These are phyloP conservation scores for Globisporangium splendens DNA, from an alignment of 352 stramenopile genomes.

Conservation along the genomic window DNA sequence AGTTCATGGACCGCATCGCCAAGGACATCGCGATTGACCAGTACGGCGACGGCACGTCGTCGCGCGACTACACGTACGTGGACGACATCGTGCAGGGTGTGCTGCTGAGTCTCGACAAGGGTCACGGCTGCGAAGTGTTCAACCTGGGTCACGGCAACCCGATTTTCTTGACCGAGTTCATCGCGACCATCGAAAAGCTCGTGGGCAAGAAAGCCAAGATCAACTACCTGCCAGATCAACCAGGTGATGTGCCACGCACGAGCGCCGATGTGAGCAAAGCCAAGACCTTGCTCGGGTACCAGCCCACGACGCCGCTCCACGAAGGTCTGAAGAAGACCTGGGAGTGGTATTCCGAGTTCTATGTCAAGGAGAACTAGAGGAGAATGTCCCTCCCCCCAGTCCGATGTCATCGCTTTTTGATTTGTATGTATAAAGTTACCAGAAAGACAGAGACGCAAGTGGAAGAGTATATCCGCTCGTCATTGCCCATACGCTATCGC, in stretches of 20 bases:
- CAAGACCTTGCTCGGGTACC: constrained; percentile 92
- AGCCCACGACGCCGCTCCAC: constrained; percentile 90
- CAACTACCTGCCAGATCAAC: constrained; percentile 92
- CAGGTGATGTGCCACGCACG: constrained; percentile 95
- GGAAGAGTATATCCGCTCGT: too few species aligned
- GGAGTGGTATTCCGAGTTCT: constrained; percentile 89
- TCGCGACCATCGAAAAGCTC: constrained; percentile 92
- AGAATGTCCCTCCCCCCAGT: too few species aligned
- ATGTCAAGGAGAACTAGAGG: constrained; percentile 13
- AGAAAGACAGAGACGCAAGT: too few species aligned
- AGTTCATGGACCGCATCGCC: constrained; percentile 96
- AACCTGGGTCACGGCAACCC: constrained; percentile 95
- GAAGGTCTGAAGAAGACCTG: constrained; percentile 93
- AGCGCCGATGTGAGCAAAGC: constrained; percentile 96
- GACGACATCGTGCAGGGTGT: constrained; percentile 97
- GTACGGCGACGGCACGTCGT: constrained; percentile 95
- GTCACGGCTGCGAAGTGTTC: constrained; percentile 91
- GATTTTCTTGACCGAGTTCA: constrained; percentile 93
- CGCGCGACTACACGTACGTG: constrained; percentile 98
- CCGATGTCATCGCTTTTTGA: background rate
- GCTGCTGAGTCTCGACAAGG: constrained; percentile 65
- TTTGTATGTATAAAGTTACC: background rate
- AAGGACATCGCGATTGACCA: constrained; percentile 92
- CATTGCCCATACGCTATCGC: too few species aligned
- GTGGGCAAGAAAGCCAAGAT: constrained; percentile 94